Conservation (phyloP, 805 yeast species). For the Candida multigemmis region DNA sequence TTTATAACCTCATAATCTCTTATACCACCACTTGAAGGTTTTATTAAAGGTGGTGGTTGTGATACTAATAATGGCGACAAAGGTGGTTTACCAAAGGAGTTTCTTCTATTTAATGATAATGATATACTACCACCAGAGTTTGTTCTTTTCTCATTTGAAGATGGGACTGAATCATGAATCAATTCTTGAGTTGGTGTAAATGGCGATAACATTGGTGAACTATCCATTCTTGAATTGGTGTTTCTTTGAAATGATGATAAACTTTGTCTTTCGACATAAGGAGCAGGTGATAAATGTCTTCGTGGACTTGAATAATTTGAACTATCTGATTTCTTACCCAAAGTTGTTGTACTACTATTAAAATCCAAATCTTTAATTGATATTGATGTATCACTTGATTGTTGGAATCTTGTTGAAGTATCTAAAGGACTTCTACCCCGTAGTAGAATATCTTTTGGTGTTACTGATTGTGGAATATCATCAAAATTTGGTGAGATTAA, state of each 20-base stretch:
- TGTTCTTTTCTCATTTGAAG: slow-evolving; percentile 6
- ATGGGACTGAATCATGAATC: too few relatives aligned
- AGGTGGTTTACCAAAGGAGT: slow-evolving; percentile 42
- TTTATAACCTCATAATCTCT: slow-evolving; percentile 84
- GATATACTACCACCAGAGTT: slow-evolving; percentile 10
- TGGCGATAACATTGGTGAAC: too few relatives aligned
- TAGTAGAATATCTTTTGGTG: slow-evolving; percentile 37
- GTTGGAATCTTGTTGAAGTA: slow-evolving; percentile 5
- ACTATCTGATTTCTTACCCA: slow-evolving; percentile 7
- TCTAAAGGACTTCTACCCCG: slow-evolving; percentile 10
- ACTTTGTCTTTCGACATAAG: slow-evolving; percentile 37
- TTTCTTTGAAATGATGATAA: slow-evolving; percentile 57
- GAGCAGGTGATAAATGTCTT: slow-evolving; percentile 48
- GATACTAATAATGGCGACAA: slow-evolving; percentile 74
- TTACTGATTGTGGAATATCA: slow-evolving; percentile 19
- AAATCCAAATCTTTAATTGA: slow-evolving; percentile 19
- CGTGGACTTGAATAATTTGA: slow-evolving; percentile 42
- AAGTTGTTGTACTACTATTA: slow-evolving; percentile 9
- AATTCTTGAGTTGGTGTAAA: too few relatives aligned
- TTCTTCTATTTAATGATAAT: slow-evolving; percentile 3
- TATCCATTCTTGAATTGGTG: slow-evolving; percentile 20
- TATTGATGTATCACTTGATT: slow-evolving; percentile 9
- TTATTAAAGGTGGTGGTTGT: slow-evolving; percentile 42
- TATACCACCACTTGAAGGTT: slow-evolving; percentile 58
- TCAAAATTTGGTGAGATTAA: slow-evolving; percentile 1